These are phyloP conservation scores for Avena eriantha DNA, from an alignment of 176 grass and related monocot species.

Conservation along the genomic window DNA sequence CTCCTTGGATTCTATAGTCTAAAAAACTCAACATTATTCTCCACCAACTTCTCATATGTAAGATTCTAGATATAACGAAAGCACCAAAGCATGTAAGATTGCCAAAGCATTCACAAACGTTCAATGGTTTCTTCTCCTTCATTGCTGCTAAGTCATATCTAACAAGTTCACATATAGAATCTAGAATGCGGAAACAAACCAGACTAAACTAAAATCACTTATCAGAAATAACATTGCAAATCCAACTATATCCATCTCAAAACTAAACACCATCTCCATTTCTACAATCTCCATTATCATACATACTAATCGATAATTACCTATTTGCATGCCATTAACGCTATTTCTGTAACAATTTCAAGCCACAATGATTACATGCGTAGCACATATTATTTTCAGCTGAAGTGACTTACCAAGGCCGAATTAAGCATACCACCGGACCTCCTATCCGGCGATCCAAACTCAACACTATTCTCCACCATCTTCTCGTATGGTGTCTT, in stretches of 20 bases:
- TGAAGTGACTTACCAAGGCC: conserved; percentile 68
- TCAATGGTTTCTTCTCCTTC: background rate
- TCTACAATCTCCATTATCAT: background rate
- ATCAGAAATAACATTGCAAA: background rate
- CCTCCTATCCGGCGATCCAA: conserved; percentile 91
- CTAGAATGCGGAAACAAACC: conserved; percentile 18
- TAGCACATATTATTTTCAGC: background rate
- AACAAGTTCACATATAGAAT: conserved; percentile 1
- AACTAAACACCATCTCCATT: background rate
- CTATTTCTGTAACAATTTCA: background rate
- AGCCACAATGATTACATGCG: background rate
- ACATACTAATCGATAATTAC: background rate
- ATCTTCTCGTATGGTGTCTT: conserved; percentile 99
- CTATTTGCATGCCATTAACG: background rate
- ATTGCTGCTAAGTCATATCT: background rate
- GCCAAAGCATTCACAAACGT: background rate
- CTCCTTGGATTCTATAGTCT: background rate
- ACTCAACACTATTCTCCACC: conserved; percentile 94
- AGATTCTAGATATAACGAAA: no score
- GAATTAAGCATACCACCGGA: conserved; percentile 91
- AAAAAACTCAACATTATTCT: background rate
- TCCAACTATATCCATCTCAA: background rate
- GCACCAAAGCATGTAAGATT: no score
- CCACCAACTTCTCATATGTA: background rate
- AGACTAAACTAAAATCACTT: background rate